Evolutionary conservation across 2,329 filamentous ascomycete genomes (phyloP).

Genomic region (Fusarium albosuccineum): DNA sequence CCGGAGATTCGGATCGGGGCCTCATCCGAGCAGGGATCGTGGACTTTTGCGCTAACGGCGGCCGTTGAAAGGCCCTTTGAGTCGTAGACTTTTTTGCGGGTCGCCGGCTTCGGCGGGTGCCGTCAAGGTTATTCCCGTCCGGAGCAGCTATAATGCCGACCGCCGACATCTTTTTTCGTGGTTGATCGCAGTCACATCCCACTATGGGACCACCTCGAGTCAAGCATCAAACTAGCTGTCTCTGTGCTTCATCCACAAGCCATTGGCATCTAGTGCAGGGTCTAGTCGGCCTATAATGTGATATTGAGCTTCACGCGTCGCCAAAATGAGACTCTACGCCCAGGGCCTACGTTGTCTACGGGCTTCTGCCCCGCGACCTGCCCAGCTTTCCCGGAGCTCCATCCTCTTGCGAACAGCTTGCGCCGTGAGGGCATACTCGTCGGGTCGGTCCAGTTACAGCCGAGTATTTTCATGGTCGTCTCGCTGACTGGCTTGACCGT

Average conservation of each 20-base stretch:
- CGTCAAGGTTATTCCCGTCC: constrained; percentile 16
- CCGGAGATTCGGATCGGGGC: constrained; percentile 33
- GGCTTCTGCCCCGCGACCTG: constrained; percentile 42
- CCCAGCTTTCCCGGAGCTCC: constrained; percentile 42
- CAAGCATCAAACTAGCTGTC: constrained; percentile 1
- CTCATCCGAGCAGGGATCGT: constrained; percentile 32
- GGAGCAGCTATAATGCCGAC: constrained; percentile 39
- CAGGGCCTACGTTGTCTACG: constrained; percentile 47
- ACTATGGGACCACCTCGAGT: constrained; percentile 16
- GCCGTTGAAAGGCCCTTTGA: constrained; percentile 25
- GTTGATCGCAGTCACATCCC: not conserved
- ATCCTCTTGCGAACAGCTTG: constrained; percentile 40
- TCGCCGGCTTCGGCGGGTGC: not conserved
- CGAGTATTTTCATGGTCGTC: constrained; percentile 24
- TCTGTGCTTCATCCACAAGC: constrained; percentile 8
- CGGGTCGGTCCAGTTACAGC: constrained; percentile 40
- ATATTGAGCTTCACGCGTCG: constrained; percentile 32
- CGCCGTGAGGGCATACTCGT: constrained; percentile 43
- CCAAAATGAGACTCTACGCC: constrained; percentile 44
- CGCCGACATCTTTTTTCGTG: constrained; percentile 27
- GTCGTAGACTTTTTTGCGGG: constrained; percentile 14
- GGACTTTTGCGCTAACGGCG: constrained; percentile 21
- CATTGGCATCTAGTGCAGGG: constrained; percentile 27
- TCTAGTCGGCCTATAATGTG: constrained; percentile 28
- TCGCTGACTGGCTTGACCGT: constrained; percentile 38